Conservation (phyloP, 768 basidiomycete species). For the Cytidiella melzeri region DNA sequence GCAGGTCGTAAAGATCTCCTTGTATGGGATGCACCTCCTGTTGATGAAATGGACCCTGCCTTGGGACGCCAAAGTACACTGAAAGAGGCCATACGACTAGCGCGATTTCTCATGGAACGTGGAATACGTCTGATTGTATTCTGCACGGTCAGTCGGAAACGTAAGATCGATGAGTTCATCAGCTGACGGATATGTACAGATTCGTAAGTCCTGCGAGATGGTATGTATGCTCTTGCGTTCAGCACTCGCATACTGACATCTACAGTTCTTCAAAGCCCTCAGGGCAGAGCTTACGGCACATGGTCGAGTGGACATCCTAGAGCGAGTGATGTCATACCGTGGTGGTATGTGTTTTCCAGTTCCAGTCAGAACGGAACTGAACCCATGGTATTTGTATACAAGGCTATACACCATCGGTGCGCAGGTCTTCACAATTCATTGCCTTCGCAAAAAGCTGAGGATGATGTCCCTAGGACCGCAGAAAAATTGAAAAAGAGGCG, state of each 20-base stretch:
- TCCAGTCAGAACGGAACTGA: no score
- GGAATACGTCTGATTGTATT: slow-evolving; percentile 84
- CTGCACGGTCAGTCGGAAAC: slow-evolving; percentile 54
- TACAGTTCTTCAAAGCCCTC: slow-evolving; percentile 79
- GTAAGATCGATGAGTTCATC: neutral
- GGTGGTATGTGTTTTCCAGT: slow-evolving; percentile 50
- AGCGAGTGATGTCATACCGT: slow-evolving; percentile 75
- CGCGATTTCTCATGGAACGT: slow-evolving; percentile 76
- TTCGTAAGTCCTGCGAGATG: slow-evolving; percentile 60
- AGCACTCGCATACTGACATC: no score
- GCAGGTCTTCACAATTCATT: slow-evolving; percentile 1
- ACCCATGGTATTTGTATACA: no score
- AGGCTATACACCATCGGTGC: slow-evolving; percentile 73
- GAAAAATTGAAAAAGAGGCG: slow-evolving; percentile 79
- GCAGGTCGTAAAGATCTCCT: slow-evolving; percentile 75
- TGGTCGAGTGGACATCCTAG: slow-evolving; percentile 69
- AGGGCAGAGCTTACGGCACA: slow-evolving; percentile 65
- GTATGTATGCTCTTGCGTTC: no score
- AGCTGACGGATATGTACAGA: no score
- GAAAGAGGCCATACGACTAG: slow-evolving; percentile 61
- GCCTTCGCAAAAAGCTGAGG: no score
- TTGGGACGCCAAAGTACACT: slow-evolving; percentile 55
- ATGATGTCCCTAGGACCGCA: slow-evolving; percentile 52
- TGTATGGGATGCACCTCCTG: slow-evolving; percentile 65
- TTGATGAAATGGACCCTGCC: slow-evolving; percentile 47